Evolutionary conservation across 2,329 filamentous ascomycete genomes (phyloP), one percentile per base, ranked within the genome.

Genomic region (Hypoxylon sp.): DNA sequence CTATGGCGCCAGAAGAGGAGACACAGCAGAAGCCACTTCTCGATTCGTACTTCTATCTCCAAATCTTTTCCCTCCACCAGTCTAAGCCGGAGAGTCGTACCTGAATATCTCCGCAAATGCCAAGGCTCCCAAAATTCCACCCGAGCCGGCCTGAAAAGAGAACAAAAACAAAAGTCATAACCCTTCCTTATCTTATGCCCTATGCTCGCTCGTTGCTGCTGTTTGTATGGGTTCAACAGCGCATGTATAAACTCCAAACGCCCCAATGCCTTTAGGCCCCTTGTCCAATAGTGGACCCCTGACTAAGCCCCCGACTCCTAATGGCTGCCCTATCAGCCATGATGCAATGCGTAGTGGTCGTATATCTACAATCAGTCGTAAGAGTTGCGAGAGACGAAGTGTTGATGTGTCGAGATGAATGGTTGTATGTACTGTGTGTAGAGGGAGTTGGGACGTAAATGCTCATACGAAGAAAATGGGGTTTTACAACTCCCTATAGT

Each of bases 401-500:
- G 43, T 38, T 21, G 17, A 53, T 41, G 45, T n/a, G 60, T 53
- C 46, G 55, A 49, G 53, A 32, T 11, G 23, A 46, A 28, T 23
- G 21, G 43, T 50, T 34, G 38, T 55, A 49, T 52, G 50, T 65
- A 43, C 46, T 17, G 43, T 59, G 43, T 62, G 55, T 49, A 57
- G 25, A 30, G 5, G 55, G 49, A 21, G 10, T n/a, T 25, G 32
- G 11, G 11, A 49, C 34, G n/a, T 32, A 56, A 41, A 41, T 28
- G 30, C 28, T 46, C 28, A 45, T 56, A 56, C 17, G 43, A 32
- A 25, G 14, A 14, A 30, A 32, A 38, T 34, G 41, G 36, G 38
- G 21, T 10, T 60, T 82, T 76, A 94, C 52, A 97, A 84, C 82
- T 97, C 93, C 70, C 93, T 88, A 79, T 96, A 98, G 81, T 99